phyloP scores from a whole-genome alignment of 2,329 filamentous ascomycete genomes.

The Hypomyces rosellus region DNA sequence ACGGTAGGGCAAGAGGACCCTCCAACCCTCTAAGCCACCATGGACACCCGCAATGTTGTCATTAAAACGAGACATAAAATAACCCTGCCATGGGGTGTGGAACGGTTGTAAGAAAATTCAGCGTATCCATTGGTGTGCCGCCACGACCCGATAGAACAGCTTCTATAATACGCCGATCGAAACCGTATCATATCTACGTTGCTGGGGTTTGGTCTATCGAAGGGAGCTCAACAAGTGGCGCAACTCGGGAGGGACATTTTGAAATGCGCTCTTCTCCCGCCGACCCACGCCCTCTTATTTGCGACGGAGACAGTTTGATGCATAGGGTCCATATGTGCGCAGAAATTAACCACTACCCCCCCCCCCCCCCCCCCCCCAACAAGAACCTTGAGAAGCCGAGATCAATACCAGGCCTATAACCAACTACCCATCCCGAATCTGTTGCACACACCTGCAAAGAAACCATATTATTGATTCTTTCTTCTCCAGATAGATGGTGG shows the following conservation, averaged over 20 bases:
- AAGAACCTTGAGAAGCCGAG: too few species aligned
- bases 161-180: conserved; percentile 17
- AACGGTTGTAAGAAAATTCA: not conserved
- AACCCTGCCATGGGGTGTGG: too few species aligned
- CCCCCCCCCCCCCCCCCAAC: too few species aligned
- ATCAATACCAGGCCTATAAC: too few species aligned
- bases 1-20: not conserved
- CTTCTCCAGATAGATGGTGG: not conserved
- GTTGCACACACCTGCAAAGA: too few species aligned
- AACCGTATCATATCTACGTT: conserved; percentile 20
- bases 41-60: not conserved
- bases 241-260: not conserved
- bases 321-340: not conserved
- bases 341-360: too few species aligned
- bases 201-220: conserved; percentile 16
- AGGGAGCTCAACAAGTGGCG: conserved; percentile 14
- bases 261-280: not conserved
- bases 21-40: not conserved
- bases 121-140: not conserved
- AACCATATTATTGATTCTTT: not conserved
- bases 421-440: too few species aligned
- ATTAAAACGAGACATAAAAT: not conserved
- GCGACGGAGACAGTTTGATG: not conserved
- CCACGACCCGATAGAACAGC: not conserved
- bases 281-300: not conserved